Evolutionary conservation across 2,329 filamentous ascomycete genomes (phyloP).

Genomic region (Epichloe sp.): DNA sequence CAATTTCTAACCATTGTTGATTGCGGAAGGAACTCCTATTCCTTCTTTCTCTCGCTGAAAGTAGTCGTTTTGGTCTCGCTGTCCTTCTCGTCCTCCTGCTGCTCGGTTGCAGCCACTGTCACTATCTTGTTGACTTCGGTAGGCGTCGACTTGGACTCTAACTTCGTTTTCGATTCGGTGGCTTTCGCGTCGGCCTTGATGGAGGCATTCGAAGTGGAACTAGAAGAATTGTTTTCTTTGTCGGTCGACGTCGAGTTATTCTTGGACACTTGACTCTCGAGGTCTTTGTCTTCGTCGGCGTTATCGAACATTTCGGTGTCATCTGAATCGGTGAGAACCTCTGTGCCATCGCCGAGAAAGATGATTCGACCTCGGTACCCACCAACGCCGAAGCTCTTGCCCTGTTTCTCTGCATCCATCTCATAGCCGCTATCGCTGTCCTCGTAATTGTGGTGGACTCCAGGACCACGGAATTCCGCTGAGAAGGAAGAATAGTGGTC

Average conservation of each 20-base stretch:
- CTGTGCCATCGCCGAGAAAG: conserved; percentile 86
- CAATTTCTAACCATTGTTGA: conserved; percentile 1
- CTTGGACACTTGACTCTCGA: conserved; percentile 72
- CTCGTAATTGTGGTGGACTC: conserved; percentile 71
- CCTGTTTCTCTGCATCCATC: conserved; percentile 54
- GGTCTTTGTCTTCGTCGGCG: conserved; percentile 70
- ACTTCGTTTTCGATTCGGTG: conserved; percentile 7
- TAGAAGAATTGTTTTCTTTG: conserved; percentile 5
- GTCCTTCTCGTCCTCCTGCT: conserved; percentile 14
- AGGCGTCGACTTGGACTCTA: conserved; percentile 7
- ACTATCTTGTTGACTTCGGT: not conserved
- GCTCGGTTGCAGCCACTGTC: conserved; percentile 1
- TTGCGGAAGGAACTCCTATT: conserved; percentile 19
- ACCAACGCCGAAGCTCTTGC: conserved; percentile 49
- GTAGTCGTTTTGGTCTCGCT: conserved; percentile 13
- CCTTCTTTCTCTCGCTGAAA: conserved; percentile 21
- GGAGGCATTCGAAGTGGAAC: conserved; percentile 6
- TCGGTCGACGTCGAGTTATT: conserved; percentile 17
- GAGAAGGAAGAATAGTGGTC: conserved; percentile 13
- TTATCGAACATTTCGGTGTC: conserved; percentile 93
- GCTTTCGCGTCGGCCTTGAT: conserved; percentile 9
- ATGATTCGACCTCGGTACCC: conserved; percentile 80
- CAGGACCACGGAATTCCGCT: conserved; percentile 79
- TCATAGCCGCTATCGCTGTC: conserved; percentile 69
- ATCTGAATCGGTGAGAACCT: conserved; percentile 77